These are phyloP conservation scores for Cercospora sesami DNA, from an alignment of 2,329 filamentous ascomycete species.

Conservation along the genomic window DNA sequence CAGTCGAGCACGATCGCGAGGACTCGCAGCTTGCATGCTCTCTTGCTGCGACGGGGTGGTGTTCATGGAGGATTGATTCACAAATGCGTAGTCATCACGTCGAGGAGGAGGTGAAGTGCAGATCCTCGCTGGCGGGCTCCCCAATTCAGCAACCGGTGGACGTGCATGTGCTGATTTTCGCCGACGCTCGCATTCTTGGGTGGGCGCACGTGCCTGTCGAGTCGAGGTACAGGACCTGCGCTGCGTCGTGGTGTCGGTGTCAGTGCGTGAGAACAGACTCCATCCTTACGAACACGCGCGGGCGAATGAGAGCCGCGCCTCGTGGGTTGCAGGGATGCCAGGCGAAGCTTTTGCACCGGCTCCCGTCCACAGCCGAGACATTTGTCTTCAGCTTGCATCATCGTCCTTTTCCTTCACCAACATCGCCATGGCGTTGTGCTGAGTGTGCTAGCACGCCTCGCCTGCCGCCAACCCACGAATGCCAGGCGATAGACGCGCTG, in stretches of 20 bases:
- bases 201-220: neutral
- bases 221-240: neutral
- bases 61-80: neutral
- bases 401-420: neutral
- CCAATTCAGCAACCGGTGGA: neutral
- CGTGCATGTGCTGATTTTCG: neutral
- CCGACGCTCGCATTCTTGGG: neutral
- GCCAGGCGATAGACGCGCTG: neutral
- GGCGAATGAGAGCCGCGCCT: neutral
- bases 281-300: neutral
- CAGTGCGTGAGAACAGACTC: neutral
- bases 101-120: neutral
- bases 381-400: slow-evolving; percentile 9
- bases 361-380: neutral
- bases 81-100: neutral
- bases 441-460: neutral
- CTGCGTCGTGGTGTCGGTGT: neutral
- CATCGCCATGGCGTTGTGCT: neutral
- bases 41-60: neutral
- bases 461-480: slow-evolving; percentile 1
- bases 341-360: slow-evolving; percentile 3
- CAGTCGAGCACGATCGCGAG: neutral
- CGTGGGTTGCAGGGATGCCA: slow-evolving; percentile 4
- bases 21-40: neutral
- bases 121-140: neutral